phyloP scores from a whole-genome alignment of 495 filamentous ascomycete species.

The Neurospora sp. region DNA sequence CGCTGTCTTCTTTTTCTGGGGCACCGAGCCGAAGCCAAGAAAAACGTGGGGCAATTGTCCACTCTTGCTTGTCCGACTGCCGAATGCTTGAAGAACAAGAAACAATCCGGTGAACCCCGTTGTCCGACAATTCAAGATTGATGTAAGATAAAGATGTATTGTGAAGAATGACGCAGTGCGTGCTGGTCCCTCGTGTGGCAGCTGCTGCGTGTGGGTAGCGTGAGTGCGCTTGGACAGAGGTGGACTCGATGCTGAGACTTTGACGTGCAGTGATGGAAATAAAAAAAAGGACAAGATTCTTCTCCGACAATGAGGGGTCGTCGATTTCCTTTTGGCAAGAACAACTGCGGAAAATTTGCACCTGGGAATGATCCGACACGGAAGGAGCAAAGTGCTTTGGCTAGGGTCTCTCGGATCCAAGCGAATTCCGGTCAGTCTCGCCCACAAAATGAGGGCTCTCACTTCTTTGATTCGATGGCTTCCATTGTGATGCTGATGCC shows the following conservation, averaged over 20 bases:
- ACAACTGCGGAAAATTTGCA: background rate
- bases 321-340: background rate
- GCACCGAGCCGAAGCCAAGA: background rate
- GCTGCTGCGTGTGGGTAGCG: background rate
- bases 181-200: background rate
- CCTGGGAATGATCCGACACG: background rate
- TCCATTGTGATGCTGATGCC: conserved; percentile 9
- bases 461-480: conserved; percentile 15
- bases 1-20: background rate
- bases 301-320: background rate
- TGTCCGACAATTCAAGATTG: background rate
- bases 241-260: background rate
- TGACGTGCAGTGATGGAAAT: background rate
- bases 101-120: background rate
- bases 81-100: no score
- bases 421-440: background rate
- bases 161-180: background rate
- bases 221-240: background rate
- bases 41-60: background rate
- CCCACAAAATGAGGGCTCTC: conserved; percentile 3
- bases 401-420: background rate
- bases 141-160: background rate
- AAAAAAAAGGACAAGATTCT: background rate
- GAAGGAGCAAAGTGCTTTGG: background rate
- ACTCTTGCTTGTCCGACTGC: background rate